A percentile compares a stretch with the other conserved stretches of the same genome.
Conservation (phyloP, 768 basidiomycete genomes). For the Lactarius quietus region DNA sequence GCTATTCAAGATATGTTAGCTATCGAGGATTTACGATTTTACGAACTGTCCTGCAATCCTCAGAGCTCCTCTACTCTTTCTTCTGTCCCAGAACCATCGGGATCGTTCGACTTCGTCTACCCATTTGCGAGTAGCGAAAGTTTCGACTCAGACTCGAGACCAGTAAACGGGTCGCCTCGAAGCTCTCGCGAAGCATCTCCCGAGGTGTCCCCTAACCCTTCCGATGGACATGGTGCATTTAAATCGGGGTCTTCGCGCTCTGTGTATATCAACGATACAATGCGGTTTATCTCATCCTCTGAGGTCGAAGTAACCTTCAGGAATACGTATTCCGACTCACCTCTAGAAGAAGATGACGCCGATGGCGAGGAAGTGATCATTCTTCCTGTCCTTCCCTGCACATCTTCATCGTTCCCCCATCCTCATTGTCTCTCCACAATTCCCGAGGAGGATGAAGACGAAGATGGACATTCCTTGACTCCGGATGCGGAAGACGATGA, state of each 20-base stretch:
- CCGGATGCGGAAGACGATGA: not conserved
- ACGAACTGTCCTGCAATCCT: not conserved
- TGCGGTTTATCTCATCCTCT: slow-evolving; percentile 2
- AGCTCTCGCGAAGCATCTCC: not conserved
- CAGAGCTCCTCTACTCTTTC: not conserved
- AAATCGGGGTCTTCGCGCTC: not conserved
- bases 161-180: not conserved
- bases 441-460: slow-evolving; percentile 10
- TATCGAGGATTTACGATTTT: not conserved
- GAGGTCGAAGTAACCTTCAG: slow-evolving; percentile 5
- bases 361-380: not conserved
- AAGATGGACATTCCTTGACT: not conserved
- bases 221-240: not conserved
- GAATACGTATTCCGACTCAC: slow-evolving; percentile 1
- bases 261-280: not conserved
- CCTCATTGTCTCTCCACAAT: slow-evolving; percentile 16
- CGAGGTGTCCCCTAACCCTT: not conserved
- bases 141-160: not conserved
- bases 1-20: slow-evolving; percentile 16
- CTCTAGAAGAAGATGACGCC: not conserved
- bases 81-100: slow-evolving; percentile 6
- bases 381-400: not conserved
- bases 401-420: slow-evolving; percentile 4
- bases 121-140: not conserved
- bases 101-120: not conserved